These are phyloP conservation scores for Leucocoprinus sp. DNA, from an alignment of 768 basidiomycete species.

Conservation along the genomic window DNA sequence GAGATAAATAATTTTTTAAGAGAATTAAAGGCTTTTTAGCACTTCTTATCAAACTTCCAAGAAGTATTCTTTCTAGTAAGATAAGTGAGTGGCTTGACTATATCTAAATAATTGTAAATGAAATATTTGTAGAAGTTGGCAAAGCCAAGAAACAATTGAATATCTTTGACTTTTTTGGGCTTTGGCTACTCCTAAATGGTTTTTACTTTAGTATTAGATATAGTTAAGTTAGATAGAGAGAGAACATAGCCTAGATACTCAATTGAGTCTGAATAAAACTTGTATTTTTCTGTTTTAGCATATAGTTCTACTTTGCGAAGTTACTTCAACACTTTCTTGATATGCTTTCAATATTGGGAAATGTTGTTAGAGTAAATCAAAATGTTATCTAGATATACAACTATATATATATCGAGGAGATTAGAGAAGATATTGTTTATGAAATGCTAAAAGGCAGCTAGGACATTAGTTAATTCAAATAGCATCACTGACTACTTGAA, in stretches of 20 bases:
- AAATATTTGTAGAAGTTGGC: too few relatives aligned
- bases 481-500: conserved; percentile 15
- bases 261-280: conserved; percentile 22
- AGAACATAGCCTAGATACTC: conserved; percentile 33
- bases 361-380: conserved; percentile 25
- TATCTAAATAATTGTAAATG: conserved; percentile 1
- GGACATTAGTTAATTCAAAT: conserved; percentile 26
- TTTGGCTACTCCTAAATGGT: conserved; percentile 26
- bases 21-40: not conserved
- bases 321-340: conserved; percentile 23
- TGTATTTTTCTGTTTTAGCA: conserved; percentile 25
- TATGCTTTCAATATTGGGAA: conserved; percentile 20
- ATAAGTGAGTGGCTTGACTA: not conserved
- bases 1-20: not conserved
- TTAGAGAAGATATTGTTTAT: conserved; percentile 26
- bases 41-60: not conserved
- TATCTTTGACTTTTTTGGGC: conserved; percentile 23
- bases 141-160: not conserved
- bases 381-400: conserved; percentile 32
- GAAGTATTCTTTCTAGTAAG: not conserved
- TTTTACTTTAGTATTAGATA: conserved; percentile 19
- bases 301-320: conserved; percentile 20
- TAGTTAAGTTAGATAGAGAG: conserved; percentile 16
- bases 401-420: conserved; percentile 21
- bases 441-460: conserved; percentile 28